A percentile compares a stretch with the other conserved stretches of the same genome.
phyloP scores from a whole-genome alignment of 2,329 filamentous ascomycete genomes.

The Epichloe aotearoae region DNA sequence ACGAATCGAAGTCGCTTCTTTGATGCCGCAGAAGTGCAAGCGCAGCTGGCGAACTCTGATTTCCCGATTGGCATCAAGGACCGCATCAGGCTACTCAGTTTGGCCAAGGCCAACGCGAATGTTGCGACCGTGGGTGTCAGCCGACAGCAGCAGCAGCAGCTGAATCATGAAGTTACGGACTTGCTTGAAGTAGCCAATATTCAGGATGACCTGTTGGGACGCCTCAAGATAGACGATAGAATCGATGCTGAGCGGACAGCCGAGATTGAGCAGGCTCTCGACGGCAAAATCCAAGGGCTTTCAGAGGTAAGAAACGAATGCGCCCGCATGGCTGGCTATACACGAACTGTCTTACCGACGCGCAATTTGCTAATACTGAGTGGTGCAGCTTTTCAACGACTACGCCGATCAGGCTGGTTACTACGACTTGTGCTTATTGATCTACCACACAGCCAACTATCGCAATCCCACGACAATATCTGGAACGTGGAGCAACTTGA shows the following conservation, averaged over 20 bases:
- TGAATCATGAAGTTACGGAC: conserved; percentile 74
- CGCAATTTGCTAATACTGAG: conserved; percentile 4
- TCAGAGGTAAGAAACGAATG: conserved; percentile 50
- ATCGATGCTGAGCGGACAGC: conserved; percentile 49
- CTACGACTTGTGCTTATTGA: conserved; percentile 83
- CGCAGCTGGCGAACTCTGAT: conserved; percentile 68
- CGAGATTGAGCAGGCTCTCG: conserved; percentile 53
- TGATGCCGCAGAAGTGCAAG: conserved; percentile 77
- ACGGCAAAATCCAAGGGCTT: conserved; percentile 65
- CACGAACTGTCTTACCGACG: not conserved
- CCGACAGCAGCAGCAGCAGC: conserved; percentile 68
- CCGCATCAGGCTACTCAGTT: conserved; percentile 77
- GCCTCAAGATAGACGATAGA: conserved; percentile 59
- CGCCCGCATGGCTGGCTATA: not conserved
- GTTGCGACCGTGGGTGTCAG: conserved; percentile 66
- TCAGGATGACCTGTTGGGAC: conserved; percentile 78
- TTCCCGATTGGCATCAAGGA: conserved; percentile 70
- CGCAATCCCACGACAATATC: conserved; percentile 75
- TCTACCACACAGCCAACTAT: conserved; percentile 86
- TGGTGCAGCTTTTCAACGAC: conserved; percentile 66
- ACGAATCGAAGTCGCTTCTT: conserved; percentile 73
- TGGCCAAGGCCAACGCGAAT: conserved; percentile 84
- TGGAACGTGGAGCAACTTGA: conserved; percentile 71
- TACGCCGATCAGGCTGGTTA: conserved; percentile 88
- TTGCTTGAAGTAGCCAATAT: conserved; percentile 88